Evolutionary conservation across 106 monocot species (phyloP).

Genomic region (Hemerocallis citrina): DNA sequence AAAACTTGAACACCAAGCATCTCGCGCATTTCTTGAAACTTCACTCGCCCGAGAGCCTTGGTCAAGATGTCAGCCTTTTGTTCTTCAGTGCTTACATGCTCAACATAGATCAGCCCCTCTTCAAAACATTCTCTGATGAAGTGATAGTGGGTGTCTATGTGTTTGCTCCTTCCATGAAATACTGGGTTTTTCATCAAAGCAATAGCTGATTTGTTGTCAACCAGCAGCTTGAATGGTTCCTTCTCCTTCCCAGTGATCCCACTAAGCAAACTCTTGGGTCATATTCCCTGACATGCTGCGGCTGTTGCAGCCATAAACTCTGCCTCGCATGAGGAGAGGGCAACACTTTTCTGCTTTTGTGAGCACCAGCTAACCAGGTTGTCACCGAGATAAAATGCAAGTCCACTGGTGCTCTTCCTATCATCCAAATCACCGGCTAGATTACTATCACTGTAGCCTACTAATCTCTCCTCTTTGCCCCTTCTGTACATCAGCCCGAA

Average conservation of each 20-base stretch:
- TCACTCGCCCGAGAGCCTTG: neutral
- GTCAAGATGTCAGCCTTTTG: neutral
- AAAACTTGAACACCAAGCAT: neutral
- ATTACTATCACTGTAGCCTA: neutral
- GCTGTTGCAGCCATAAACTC: too few species aligned
- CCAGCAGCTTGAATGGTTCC: neutral
- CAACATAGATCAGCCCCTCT: neutral
- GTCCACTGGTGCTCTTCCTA: neutral
- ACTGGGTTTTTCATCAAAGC: slow-evolving; percentile 11
- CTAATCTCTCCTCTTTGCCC: neutral
- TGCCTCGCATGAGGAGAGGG: neutral
- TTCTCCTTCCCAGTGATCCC: neutral
- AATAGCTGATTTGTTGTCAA: slow-evolving; percentile 20
- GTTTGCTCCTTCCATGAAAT: too few species aligned
- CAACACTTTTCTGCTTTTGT: slow-evolving; percentile 3
- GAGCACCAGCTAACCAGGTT: neutral
- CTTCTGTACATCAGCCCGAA: neutral
- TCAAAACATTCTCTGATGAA: too few species aligned
- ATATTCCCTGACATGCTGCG: slow-evolving; percentile 1
- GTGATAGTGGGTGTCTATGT: too few species aligned
- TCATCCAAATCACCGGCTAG: neutral
- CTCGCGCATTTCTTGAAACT: neutral
- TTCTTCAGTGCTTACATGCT: neutral
- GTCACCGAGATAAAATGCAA: neutral
- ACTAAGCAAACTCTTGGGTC: neutral